phyloP scores from a whole-genome alignment of 371 early-diverging fungal genomes.

The Synchytrium microbalum region DNA sequence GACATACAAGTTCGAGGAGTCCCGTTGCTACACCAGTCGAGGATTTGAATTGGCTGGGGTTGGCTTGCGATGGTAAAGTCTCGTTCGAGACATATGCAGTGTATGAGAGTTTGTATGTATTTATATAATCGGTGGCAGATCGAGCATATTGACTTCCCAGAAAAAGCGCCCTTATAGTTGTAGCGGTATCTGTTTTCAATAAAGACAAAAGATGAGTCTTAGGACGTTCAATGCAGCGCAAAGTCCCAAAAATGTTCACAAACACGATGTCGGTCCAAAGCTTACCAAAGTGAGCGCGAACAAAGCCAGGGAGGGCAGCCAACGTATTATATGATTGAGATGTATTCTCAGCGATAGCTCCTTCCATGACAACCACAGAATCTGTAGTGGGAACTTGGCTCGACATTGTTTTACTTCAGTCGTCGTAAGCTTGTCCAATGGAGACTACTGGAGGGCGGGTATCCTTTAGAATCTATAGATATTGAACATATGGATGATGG shows the following conservation, averaged over 20 bases:
- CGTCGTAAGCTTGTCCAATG: too few relatives aligned
- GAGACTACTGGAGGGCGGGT: too few relatives aligned
- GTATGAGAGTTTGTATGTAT: neutral
- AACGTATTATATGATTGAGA: neutral
- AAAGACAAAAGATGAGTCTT: too few relatives aligned
- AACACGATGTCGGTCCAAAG: too few relatives aligned
- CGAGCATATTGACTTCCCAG: neutral
- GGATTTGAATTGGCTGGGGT: neutral
- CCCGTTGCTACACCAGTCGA: too few relatives aligned
- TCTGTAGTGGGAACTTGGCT: too few relatives aligned
- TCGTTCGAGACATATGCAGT: neutral
- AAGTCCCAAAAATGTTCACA: too few relatives aligned
- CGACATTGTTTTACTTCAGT: too few relatives aligned
- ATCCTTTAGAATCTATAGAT: too few relatives aligned
- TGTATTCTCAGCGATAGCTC: neutral
- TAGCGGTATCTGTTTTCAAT: neutral
- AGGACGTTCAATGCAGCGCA: too few relatives aligned
- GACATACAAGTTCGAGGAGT: neutral
- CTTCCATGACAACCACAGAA: neutral
- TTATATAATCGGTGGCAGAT: neutral
- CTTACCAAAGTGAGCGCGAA: too few relatives aligned
- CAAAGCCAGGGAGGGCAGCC: neutral
- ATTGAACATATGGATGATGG: too few relatives aligned
- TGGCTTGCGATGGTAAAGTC: neutral
- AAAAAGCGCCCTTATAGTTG: neutral